Evolutionary conservation across 768 basidiomycete species (phyloP).

Genomic region (Strobilomyces echinocephalus): DNA sequence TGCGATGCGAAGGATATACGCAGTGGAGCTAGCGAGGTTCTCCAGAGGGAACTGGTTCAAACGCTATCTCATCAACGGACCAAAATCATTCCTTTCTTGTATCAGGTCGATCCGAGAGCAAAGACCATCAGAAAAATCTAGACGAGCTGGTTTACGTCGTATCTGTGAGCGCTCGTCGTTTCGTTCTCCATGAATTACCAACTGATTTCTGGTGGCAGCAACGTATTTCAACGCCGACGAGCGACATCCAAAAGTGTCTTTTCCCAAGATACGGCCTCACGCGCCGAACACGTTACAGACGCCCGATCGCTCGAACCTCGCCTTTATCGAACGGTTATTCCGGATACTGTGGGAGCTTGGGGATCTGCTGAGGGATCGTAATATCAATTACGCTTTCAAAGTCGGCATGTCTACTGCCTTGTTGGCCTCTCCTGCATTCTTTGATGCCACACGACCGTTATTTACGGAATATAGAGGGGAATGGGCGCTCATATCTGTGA

Average conservation of each 20-base stretch:
- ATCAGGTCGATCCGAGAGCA: slow-evolving; percentile 16
- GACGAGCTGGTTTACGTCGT: slow-evolving; percentile 27
- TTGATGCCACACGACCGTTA: slow-evolving; percentile 66
- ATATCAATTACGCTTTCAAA: slow-evolving; percentile 85
- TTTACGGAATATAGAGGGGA: slow-evolving; percentile 86
- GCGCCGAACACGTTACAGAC: slow-evolving; percentile 85
- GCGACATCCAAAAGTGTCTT: slow-evolving; percentile 53
- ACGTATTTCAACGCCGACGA: slow-evolving; percentile 48
- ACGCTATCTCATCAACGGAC: slow-evolving; percentile 30
- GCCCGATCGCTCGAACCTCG: slow-evolving; percentile 57
- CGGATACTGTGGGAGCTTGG: slow-evolving; percentile 73
- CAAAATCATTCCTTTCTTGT: slow-evolving; percentile 20
- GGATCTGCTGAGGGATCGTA: slow-evolving; percentile 57
- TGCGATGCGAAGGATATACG: slow-evolving; percentile 76
- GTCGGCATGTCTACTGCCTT: slow-evolving; percentile 79
- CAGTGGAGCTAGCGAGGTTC: slow-evolving; percentile 50
- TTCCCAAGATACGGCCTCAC: slow-evolving; percentile 79
- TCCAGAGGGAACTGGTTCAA: slow-evolving; percentile 37
- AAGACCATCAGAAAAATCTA: slow-evolving; percentile 10
- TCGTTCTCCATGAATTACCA: background rate
- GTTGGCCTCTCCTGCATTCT: slow-evolving; percentile 84
- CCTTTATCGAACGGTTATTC: slow-evolving; percentile 56
- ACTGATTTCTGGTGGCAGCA: slow-evolving; percentile 30
- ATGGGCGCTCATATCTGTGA: slow-evolving; percentile 92
- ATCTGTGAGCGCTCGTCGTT: slow-evolving; percentile 38